Percentiles rank a stretch among this genome's conserved stretches.
These are phyloP conservation scores for Hirschfeldia incana DNA, from an alignment of 345 rosid genomes.

Conservation along the genomic window DNA sequence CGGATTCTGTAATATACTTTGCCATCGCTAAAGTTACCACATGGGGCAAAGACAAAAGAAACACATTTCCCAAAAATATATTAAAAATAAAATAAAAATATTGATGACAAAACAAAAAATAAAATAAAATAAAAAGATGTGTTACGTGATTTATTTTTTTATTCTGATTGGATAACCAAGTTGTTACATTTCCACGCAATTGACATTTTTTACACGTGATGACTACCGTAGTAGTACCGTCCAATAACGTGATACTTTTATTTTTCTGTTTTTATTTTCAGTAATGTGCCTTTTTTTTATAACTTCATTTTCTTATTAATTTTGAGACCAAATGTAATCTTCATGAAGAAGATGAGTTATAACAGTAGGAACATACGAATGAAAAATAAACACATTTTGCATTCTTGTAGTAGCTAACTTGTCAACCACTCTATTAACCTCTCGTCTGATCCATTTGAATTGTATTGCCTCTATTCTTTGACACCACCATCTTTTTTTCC, in stretches of 20 bases:
- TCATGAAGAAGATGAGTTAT: no score
- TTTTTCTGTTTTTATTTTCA: neutral
- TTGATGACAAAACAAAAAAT: no score
- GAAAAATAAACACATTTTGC: no score
- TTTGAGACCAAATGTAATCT: no score
- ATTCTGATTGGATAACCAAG: neutral
- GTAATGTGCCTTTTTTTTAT: neutral
- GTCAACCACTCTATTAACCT: no score
- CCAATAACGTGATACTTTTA: neutral
- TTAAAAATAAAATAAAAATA: neutral
- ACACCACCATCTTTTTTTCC: no score
- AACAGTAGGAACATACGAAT: no score
- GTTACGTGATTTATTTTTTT: neutral
- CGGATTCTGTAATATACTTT: neutral
- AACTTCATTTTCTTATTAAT: no score
- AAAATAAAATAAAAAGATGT: neutral
- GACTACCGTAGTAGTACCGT: conserved; percentile 14
- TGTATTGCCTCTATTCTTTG: no score
- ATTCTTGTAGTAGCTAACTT: no score
- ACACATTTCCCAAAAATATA: neutral
- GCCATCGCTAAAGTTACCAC: neutral
- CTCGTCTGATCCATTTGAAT: no score
- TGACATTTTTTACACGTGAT: conserved; percentile 23
- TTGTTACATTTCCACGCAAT: conserved; percentile 19
- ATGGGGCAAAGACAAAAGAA: conserved; percentile 1